Evolutionary conservation across 129 eudicot genomes (phyloP), one percentile per base, ranked within the genome.

Genomic region (Tagetes patula): DNA sequence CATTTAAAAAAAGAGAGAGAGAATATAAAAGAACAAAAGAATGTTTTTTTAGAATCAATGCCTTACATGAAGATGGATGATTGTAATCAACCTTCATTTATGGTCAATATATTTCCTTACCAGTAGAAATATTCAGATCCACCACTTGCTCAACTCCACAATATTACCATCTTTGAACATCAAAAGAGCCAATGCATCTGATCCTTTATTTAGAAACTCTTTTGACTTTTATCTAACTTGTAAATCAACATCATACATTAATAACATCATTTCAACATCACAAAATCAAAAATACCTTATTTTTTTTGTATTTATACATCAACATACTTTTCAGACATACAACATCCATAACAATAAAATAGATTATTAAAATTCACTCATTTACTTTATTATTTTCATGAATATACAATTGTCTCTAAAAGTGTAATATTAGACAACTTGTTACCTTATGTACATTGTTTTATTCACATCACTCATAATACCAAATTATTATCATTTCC

Each of bases 21-120:
- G 1, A 8, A 31, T 7, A 42, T 32, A 46, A 38, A 6, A 12
- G 0, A 12, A 33, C 5, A 8, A 27, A 66, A 65, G 42, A 13
- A 66, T 5, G 5, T 8, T 4, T 47, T 77, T 64, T 77, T 37
- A 54, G 81, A 77, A 77, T 69, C 76, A 77, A 77, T 77, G 46
- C 81, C 71, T 59, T 49, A 13, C 64, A 77, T 77, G 36, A 14
- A 59, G 70, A 77, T 60, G 76, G 76, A 60, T 77, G 81, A 77
- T 30, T 46, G 50, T 6, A 77, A 11, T 55, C 41, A 69, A 59
- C 10, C 71, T 77, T 60, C 71, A 70, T 38, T 38, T 48, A 40
- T 60, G 76, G 76, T 48, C 64, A 40, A 39, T 64, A 38, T 13
- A 40, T n/a, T 38, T 64, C 12, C 7, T 38, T 64, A 5, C 7